phyloP scores from a whole-genome alignment of 2,329 filamentous ascomycete species.

The Curvularia spicifera region DNA sequence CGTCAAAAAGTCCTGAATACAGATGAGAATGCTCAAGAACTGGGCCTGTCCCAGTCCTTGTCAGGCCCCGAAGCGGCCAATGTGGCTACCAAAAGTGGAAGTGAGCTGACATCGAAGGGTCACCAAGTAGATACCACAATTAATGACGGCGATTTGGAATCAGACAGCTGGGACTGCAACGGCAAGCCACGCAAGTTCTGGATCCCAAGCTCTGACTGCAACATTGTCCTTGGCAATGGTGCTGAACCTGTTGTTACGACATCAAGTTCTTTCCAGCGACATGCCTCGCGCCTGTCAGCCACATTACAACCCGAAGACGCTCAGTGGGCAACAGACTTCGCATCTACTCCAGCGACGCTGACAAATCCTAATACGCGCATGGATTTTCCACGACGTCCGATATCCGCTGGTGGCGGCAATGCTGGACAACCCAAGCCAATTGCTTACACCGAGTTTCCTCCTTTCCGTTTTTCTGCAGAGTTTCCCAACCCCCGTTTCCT shows the following conservation, averaged over 20 bases:
- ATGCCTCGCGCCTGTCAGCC: conserved; percentile 57
- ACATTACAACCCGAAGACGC: conserved; percentile 62
- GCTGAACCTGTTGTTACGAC: conserved; percentile 60
- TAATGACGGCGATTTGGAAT: conserved; percentile 49
- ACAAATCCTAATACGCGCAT: conserved; percentile 44
- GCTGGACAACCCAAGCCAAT: conserved; percentile 50
- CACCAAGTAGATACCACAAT: conserved; percentile 49
- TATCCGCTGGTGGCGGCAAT: conserved; percentile 46
- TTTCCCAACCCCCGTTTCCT: conserved; percentile 63
- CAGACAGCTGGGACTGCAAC: conserved; percentile 62
- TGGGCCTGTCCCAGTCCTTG: conserved; percentile 57
- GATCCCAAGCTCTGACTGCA: conserved; percentile 63
- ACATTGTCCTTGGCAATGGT: conserved; percentile 62
- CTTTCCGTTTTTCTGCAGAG: conserved; percentile 65
- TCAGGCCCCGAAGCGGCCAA: conserved; percentile 43
- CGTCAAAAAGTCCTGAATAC: conserved; percentile 63
- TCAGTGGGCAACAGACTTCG: conserved; percentile 63
- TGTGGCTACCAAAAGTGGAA: conserved; percentile 28
- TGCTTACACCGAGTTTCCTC: conserved; percentile 62
- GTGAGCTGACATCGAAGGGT: conserved; percentile 48
- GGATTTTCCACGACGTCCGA: conserved; percentile 39
- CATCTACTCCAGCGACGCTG: conserved; percentile 53
- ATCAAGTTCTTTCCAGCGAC: conserved; percentile 53
- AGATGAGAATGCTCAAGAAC: conserved; percentile 58
- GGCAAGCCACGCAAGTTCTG: conserved; percentile 63